Conservation (phyloP, 495 filamentous ascomycete genomes). For the Tuber microsphaerosporum region DNA sequence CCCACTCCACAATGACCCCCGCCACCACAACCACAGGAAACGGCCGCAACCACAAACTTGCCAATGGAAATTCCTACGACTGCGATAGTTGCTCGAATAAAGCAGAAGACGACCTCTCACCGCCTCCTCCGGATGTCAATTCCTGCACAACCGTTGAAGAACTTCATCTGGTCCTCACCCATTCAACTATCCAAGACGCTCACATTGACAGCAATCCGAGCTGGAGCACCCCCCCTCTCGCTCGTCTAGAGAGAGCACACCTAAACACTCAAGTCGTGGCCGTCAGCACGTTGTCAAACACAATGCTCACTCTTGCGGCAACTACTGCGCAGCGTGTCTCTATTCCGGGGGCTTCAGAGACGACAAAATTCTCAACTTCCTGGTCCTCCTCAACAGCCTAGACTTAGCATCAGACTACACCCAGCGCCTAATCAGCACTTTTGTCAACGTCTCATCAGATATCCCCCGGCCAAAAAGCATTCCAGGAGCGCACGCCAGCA, state of each 20-base stretch:
- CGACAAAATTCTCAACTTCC: conserved; percentile 72
- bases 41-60: neutral
- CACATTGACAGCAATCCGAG: conserved; percentile 66
- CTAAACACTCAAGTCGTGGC: conserved; percentile 82
- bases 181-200: conserved; percentile 68
- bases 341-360: conserved; percentile 71
- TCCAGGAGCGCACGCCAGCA: conserved; percentile 34
- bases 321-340: conserved; percentile 82
- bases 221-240: conserved; percentile 73
- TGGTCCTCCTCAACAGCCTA: conserved; percentile 90
- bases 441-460: conserved; percentile 5
- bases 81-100: conserved; percentile 11
- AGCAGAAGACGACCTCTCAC: neutral
- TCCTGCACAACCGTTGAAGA: conserved; percentile 67
- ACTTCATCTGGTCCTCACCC: conserved; percentile 65
- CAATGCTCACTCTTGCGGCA: conserved; percentile 76
- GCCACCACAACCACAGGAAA: neutral
- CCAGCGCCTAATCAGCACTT: conserved; percentile 61
- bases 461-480: conserved; percentile 14
- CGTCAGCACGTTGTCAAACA: conserved; percentile 74
- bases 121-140: conserved; percentile 51
- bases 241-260: conserved; percentile 82
- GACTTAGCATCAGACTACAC: conserved; percentile 85
- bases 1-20: conserved; percentile 8
- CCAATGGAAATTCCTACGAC: conserved; percentile 8